A percentile compares a stretch with the other conserved stretches of the same genome.
phyloP scores from a whole-genome alignment of 306 rosid genomes.

The Ceratonia siliqua region DNA sequence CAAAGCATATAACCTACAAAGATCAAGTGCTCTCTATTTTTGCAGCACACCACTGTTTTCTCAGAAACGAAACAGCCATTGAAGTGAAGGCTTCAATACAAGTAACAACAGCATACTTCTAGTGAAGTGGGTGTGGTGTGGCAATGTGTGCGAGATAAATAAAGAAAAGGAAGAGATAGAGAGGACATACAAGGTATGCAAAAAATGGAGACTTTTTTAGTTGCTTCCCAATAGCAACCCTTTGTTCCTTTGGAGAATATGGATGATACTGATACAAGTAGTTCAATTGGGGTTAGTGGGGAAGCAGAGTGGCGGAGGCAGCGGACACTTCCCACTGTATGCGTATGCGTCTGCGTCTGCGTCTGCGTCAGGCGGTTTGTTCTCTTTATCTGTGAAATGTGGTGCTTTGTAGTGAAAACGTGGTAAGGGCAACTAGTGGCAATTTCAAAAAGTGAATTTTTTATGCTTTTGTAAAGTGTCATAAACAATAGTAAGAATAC shows the following conservation, averaged over 20 bases:
- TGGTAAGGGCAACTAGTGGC: not conserved
- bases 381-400: not conserved
- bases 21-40: slow-evolving; percentile 27
- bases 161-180: not conserved
- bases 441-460: not conserved
- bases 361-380: slow-evolving; percentile 27
- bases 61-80: not conserved
- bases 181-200: slow-evolving; percentile 15
- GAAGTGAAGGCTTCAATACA: slow-evolving; percentile 20
- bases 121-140: slow-evolving; percentile 3
- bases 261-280: not conserved
- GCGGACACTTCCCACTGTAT: slow-evolving; percentile 13
- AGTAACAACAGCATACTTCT: slow-evolving; percentile 6
- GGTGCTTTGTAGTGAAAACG: not conserved
- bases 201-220: slow-evolving; percentile 33
- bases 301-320: not conserved
- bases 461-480: not conserved
- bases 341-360: slow-evolving; percentile 11
- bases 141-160: not conserved
- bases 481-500: not conserved
- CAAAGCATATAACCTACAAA: slow-evolving; percentile 10
- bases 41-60: not conserved
- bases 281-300: not conserved
- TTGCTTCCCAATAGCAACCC: slow-evolving; percentile 1
- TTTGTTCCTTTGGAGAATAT: not conserved